A percentile compares a stretch with the other conserved stretches of the same genome.
Evolutionary conservation across 2,329 filamentous ascomycete genomes (phyloP).

Genomic region (Coniella vitis): DNA sequence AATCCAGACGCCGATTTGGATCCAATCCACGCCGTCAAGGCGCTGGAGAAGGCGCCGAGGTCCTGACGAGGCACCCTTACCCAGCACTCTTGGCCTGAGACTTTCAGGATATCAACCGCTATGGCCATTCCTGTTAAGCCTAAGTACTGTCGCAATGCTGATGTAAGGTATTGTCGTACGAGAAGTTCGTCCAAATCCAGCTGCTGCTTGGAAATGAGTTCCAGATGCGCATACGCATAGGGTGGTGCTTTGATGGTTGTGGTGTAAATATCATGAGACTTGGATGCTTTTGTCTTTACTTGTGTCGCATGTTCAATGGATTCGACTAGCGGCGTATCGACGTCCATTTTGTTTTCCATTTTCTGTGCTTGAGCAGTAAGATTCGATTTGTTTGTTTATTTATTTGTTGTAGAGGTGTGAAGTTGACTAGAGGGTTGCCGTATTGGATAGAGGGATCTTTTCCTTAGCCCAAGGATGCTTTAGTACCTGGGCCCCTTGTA

Average conservation of each 20-base stretch:
- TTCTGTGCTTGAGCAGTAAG: background rate
- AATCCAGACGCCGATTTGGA: constrained; percentile 42
- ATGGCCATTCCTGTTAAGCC: constrained; percentile 62
- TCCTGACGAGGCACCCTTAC: constrained; percentile 58
- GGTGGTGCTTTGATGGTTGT: constrained; percentile 44
- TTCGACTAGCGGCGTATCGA: constrained; percentile 11
- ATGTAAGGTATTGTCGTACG: constrained; percentile 54
- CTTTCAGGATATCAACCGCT: constrained; percentile 62
- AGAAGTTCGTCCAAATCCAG: constrained; percentile 52
- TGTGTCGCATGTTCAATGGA: constrained; percentile 18
- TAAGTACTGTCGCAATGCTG: constrained; percentile 61
- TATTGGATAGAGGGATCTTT: no score
- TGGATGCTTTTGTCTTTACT: constrained; percentile 29
- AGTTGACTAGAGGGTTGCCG: no score
- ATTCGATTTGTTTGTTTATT: background rate
- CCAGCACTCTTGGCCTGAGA: constrained; percentile 52
- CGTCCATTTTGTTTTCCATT: constrained; percentile 19
- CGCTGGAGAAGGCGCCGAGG: constrained; percentile 53
- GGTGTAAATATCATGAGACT: constrained; percentile 42
- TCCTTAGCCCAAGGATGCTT: no score
- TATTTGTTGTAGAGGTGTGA: background rate
- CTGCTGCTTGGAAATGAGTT: constrained; percentile 29
- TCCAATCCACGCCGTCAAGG: constrained; percentile 59
- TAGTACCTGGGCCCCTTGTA: no score
- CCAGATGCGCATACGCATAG: constrained; percentile 52